A percentile compares a stretch with the other conserved stretches of the same genome.
phyloP scores from a whole-genome alignment of 108 stramenopile species.

The Nitzschia palea region DNA sequence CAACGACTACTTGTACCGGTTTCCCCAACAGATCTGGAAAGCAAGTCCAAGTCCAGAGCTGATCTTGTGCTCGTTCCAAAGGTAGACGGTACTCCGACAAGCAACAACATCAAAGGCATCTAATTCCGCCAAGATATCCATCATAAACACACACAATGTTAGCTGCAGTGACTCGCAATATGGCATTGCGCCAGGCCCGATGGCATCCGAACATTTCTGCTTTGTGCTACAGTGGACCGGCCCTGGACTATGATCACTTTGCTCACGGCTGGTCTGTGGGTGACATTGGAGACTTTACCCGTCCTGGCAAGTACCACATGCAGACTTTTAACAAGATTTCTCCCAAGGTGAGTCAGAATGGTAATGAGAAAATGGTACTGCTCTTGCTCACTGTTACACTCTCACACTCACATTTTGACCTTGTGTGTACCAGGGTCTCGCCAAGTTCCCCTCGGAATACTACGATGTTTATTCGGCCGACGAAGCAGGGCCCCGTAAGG shows the following conservation, averaged over 20 bases:
- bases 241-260: constrained; percentile 45
- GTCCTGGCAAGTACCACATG: constrained; percentile 49
- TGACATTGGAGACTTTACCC: constrained; percentile 32
- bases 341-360: constrained; percentile 4
- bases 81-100: too few relatives aligned
- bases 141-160: not conserved
- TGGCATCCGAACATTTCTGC: not conserved
- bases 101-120: too few relatives aligned
- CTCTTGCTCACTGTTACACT: not conserved
- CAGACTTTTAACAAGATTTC: constrained; percentile 76
- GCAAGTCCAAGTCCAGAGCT: too few relatives aligned
- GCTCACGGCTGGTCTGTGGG: constrained; percentile 37
- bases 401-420: not conserved
- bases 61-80: too few relatives aligned
- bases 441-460: constrained; percentile 33
- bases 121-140: not conserved
- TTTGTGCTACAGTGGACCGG: constrained; percentile 14
- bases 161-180: not conserved
- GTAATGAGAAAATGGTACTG: not conserved
- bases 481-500: constrained; percentile 39
- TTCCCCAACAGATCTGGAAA: too few relatives aligned
- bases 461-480: constrained; percentile 42
- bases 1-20: too few relatives aligned
- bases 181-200: not conserved
- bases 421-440: constrained; percentile 26